These are phyloP conservation scores for Stenogyne calaminthoides DNA, from an alignment of 305 asterid species.

Conservation along the genomic window DNA sequence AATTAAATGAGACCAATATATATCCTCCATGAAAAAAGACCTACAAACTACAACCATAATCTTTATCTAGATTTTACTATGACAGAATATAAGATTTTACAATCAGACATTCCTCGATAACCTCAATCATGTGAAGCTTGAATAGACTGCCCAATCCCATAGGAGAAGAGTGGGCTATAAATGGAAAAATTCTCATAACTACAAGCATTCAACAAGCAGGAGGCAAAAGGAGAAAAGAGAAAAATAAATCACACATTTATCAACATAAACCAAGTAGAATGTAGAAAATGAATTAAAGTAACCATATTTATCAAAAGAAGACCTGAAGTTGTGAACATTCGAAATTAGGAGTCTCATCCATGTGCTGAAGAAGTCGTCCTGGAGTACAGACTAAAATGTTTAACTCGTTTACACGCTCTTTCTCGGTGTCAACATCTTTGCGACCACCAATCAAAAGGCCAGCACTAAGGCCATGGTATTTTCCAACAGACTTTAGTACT, in stretches of 20 bases:
- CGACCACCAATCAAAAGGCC: slow-evolving; percentile 98
- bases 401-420: slow-evolving; percentile 76
- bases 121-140: neutral
- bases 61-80: neutral
- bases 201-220: neutral
- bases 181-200: neutral
- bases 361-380: slow-evolving; percentile 98
- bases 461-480: slow-evolving; percentile 89
- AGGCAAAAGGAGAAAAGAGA: no score
- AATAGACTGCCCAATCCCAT: neutral
- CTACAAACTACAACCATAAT: neutral
- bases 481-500: slow-evolving; percentile 79
- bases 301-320: slow-evolving; percentile 26
- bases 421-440: slow-evolving; percentile 80
- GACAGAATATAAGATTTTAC: no score
- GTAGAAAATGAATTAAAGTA: neutral
- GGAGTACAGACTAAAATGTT: slow-evolving; percentile 97
- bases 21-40: neutral
- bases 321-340: slow-evolving; percentile 98
- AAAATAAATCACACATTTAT: neutral
- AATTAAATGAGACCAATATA: neutral
- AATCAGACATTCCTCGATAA: no score
- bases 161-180: neutral
- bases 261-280: neutral
- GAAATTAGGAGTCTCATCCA: slow-evolving; percentile 96